Evolutionary conservation across 2,329 filamentous ascomycete genomes (phyloP).

Genomic region (Monosporascus sp.): DNA sequence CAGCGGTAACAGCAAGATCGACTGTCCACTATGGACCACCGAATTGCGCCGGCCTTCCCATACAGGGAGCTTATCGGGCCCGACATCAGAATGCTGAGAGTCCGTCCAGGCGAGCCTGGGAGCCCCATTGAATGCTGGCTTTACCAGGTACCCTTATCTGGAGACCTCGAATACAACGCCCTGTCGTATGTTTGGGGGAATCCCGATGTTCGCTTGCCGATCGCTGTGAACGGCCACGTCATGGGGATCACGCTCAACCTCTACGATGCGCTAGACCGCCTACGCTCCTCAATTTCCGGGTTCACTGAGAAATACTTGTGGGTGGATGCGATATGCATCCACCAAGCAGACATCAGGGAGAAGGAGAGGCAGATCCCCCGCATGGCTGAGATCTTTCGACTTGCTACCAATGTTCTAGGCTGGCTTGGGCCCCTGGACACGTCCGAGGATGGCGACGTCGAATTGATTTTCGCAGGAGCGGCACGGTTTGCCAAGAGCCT

Average conservation of each 20-base stretch:
- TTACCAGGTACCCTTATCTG: neutral
- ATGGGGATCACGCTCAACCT: neutral
- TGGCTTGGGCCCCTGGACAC: neutral
- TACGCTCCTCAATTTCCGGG: neutral
- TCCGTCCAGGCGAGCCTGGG: neutral
- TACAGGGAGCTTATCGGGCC: neutral
- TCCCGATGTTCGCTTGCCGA: neutral
- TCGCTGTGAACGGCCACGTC: neutral
- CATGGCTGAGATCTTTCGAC: neutral
- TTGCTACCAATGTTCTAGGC: neutral
- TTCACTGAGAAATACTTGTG: neutral
- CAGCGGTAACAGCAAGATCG: no score
- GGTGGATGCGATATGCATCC: neutral
- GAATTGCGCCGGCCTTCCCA: neutral
- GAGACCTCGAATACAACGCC: neutral
- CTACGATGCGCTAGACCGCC: neutral
- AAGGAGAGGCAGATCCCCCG: neutral
- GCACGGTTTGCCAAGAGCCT: neutral
- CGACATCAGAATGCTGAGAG: neutral
- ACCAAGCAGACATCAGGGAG: neutral
- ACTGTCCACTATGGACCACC: neutral
- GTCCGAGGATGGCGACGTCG: neutral
- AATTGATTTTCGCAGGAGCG: neutral
- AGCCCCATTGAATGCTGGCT: neutral
- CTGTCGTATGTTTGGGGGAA: neutral